phyloP scores from a whole-genome alignment of 441 rosid species.

The Erodium texanum region DNA sequence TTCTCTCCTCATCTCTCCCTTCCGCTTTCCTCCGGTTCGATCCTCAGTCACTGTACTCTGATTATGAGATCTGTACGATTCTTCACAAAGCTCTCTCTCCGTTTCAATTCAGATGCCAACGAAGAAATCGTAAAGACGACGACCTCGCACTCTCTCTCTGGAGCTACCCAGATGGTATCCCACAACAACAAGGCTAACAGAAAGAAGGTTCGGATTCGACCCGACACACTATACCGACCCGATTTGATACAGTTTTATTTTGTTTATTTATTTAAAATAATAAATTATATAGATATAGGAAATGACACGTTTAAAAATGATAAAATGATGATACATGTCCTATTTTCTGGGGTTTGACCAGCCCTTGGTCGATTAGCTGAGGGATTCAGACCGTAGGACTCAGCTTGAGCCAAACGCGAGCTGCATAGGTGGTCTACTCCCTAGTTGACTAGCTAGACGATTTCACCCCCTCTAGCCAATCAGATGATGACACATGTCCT shows the following conservation, averaged over 20 bases:
- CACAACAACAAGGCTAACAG: not conserved
- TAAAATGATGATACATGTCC: no score
- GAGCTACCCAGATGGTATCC: not conserved
- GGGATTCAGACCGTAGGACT: no score
- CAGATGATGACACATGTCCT: no score
- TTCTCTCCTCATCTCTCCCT: slow-evolving; percentile 10
- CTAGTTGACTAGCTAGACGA: no score
- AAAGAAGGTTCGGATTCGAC: not conserved
- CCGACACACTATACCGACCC: not conserved
- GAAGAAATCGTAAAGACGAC: slow-evolving; percentile 22
- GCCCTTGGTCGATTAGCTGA: no score
- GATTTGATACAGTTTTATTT: not conserved
- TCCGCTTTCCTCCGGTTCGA: slow-evolving; percentile 15
- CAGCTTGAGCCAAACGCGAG: no score
- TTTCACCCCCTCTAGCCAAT: no score
- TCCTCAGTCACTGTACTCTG: slow-evolving; percentile 17
- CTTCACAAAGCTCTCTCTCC: slow-evolving; percentile 9
- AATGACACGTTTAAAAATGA: no score
- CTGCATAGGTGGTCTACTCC: no score
- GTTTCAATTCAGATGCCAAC: slow-evolving; percentile 14
- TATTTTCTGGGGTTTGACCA: no score
- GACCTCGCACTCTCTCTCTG: slow-evolving; percentile 14
- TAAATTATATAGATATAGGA: not conserved
- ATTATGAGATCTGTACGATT: slow-evolving; percentile 25
- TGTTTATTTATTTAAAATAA: not conserved